Evolutionary conservation across 73 alveolate genomes (phyloP).

Genomic region (Uronychia setigera): DNA sequence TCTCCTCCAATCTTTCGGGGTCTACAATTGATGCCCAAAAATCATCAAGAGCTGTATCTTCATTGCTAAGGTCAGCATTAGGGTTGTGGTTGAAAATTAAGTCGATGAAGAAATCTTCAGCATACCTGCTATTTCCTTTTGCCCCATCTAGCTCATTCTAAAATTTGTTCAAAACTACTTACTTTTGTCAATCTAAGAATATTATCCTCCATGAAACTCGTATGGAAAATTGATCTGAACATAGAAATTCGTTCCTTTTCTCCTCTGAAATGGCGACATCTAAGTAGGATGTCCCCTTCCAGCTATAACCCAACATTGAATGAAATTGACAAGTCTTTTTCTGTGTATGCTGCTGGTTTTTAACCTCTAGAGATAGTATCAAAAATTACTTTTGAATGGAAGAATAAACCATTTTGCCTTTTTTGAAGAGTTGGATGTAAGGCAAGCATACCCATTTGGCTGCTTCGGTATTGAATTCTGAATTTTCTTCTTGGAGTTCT

Average conservation of each 20-base stretch:
- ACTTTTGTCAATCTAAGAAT: constrained; percentile 18
- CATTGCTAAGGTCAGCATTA: neutral
- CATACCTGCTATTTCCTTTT: constrained; percentile 4
- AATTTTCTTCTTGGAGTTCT: neutral
- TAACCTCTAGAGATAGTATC: neutral
- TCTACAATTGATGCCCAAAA: neutral
- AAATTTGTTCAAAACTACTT: neutral
- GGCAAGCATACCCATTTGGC: constrained; percentile 38
- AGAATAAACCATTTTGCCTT: constrained; percentile 11
- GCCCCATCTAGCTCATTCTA: constrained; percentile 47
- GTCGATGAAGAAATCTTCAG: constrained; percentile 52
- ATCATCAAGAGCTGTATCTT: neutral
- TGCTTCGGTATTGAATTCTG: neutral
- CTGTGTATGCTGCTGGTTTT: constrained; percentile 14
- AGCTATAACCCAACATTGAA: constrained; percentile 34
- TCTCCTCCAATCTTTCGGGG: neutral
- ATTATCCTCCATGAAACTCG: constrained; percentile 24
- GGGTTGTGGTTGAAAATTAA: constrained; percentile 24
- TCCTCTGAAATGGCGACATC: constrained; percentile 39
- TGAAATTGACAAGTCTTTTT: constrained; percentile 10
- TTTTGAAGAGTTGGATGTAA: constrained; percentile 37
- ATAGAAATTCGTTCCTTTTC: constrained; percentile 16
- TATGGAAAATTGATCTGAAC: constrained; percentile 48
- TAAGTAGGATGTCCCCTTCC: constrained; percentile 29
- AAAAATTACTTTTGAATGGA: constrained; percentile 19